Evolutionary conservation across 1,284 basidiomycete genomes (phyloP).

Genomic region (Apiotrichum gamsii): DNA sequence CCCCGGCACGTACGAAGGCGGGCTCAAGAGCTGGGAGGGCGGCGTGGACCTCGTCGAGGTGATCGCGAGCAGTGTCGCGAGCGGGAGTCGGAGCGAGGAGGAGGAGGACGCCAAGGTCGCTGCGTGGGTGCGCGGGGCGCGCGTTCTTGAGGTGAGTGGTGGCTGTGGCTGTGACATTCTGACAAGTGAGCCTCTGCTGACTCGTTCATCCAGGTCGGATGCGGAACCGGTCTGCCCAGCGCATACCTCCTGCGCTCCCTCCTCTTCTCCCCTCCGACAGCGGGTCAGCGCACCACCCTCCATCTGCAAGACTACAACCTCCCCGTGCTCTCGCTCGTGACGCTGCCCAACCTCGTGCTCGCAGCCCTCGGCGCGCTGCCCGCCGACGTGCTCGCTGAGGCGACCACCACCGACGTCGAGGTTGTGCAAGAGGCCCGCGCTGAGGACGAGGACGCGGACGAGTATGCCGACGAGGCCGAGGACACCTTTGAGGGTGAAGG

Average conservation of each 20-base stretch:
- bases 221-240: slow-evolving; percentile 83
- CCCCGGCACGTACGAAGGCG: slow-evolving; percentile 90
- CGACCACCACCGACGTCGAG: slow-evolving; percentile 33
- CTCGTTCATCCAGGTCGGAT: slow-evolving; percentile 76
- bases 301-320: slow-evolving; percentile 91
- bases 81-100: slow-evolving; percentile 33
- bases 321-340: slow-evolving; percentile 72
- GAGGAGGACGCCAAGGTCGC: slow-evolving; percentile 17
- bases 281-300: slow-evolving; percentile 51
- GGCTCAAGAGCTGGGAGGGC: slow-evolving; percentile 97
- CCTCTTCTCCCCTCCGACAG: slow-evolving; percentile 44
- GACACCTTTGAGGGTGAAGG: neutral
- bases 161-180: neutral
- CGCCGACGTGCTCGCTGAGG: slow-evolving; percentile 19
- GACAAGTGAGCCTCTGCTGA: no score
- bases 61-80: neutral
- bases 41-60: slow-evolving; percentile 72
- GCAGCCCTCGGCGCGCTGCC: slow-evolving; percentile 45
- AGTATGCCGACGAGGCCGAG: slow-evolving; percentile 21
- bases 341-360: slow-evolving; percentile 80
- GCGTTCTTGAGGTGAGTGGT: slow-evolving; percentile 59
- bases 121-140: slow-evolving; percentile 48
- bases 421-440: slow-evolving; percentile 26
- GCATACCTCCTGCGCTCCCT: slow-evolving; percentile 64
- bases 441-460: neutral